phyloP scores from a whole-genome alignment of 2,329 filamentous ascomycete genomes.

The Graphilbum ipis-grandicollis region DNA sequence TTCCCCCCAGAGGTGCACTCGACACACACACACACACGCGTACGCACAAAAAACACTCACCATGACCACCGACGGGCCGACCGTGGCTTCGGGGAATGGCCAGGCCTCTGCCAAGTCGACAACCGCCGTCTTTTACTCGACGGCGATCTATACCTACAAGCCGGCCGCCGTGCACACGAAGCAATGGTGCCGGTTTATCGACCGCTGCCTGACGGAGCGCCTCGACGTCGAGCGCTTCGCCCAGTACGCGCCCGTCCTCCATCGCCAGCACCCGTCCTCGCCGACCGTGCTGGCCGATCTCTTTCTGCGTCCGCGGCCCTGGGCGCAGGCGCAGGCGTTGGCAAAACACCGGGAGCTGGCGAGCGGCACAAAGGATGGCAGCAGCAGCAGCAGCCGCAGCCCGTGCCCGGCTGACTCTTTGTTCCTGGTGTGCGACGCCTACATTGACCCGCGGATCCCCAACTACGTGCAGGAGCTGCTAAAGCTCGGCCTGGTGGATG shows the following conservation, averaged over 20 bases:
- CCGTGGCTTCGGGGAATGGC: neutral
- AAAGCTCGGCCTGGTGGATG: slow-evolving; percentile 31
- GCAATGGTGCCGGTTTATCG: slow-evolving; percentile 34
- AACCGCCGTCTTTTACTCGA: neutral
- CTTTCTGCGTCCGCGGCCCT: slow-evolving; percentile 34
- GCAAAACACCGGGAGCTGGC: neutral
- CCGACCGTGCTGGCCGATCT: slow-evolving; percentile 36
- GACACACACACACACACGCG: no score
- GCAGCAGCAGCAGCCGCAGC: neutral
- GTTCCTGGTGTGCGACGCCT: slow-evolving; percentile 21
- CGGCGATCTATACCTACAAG: neutral
- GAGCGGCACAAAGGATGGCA: neutral
- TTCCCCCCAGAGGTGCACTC: no score
- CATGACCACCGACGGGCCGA: neutral
- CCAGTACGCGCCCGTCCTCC: slow-evolving; percentile 29
- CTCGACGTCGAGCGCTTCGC: slow-evolving; percentile 37
- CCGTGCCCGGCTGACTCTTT: no score
- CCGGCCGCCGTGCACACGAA: slow-evolving; percentile 7
- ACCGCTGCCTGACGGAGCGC: slow-evolving; percentile 29
- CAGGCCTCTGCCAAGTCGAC: neutral
- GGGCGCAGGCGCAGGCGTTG: neutral
- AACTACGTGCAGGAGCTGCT: slow-evolving; percentile 41
- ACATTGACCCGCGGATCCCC: slow-evolving; percentile 39
- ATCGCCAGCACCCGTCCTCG: slow-evolving; percentile 32
- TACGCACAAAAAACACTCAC: no score